These are phyloP conservation scores for Chlorociboria aeruginascens DNA, from an alignment of 495 filamentous ascomycete species.

Conservation along the genomic window DNA sequence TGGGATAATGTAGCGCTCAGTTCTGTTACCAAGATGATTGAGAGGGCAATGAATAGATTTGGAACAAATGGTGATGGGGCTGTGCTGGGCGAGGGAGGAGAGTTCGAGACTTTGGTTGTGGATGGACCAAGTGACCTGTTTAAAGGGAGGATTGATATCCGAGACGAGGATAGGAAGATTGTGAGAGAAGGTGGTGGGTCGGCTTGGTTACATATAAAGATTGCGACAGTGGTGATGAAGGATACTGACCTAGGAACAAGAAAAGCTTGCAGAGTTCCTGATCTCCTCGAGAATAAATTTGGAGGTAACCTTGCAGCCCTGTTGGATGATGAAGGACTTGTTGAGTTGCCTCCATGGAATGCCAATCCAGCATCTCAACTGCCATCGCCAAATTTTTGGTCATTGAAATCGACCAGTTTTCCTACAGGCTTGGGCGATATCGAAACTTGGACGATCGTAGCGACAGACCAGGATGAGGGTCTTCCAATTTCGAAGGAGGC, in stretches of 20 bases:
- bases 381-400: neutral
- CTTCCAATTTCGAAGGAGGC: conserved; percentile 24
- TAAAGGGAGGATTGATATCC: conserved; percentile 56
- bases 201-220: conserved; percentile 24
- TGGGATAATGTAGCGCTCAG: conserved; percentile 66
- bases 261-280: conserved; percentile 10
- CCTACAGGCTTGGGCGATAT: no score
- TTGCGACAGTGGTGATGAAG: conserved; percentile 15
- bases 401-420: no score
- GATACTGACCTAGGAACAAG: neutral
- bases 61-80: conserved; percentile 49
- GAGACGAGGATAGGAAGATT: conserved; percentile 36
- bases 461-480: neutral
- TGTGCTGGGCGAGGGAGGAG: conserved; percentile 83
- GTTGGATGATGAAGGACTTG: neutral
- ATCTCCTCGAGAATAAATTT: conserved; percentile 13
- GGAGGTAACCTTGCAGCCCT: conserved; percentile 1
- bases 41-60: conserved; percentile 57
- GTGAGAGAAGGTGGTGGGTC: conserved; percentile 59
- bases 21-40: conserved; percentile 38
- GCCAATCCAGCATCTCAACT: no score
- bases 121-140: conserved; percentile 65
- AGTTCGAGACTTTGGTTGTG: conserved; percentile 89
- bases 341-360: neutral
- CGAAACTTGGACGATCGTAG: neutral